Evolutionary conservation across 1,284 basidiomycete species (phyloP).

Genomic region (Omphalotus olearius): DNA sequence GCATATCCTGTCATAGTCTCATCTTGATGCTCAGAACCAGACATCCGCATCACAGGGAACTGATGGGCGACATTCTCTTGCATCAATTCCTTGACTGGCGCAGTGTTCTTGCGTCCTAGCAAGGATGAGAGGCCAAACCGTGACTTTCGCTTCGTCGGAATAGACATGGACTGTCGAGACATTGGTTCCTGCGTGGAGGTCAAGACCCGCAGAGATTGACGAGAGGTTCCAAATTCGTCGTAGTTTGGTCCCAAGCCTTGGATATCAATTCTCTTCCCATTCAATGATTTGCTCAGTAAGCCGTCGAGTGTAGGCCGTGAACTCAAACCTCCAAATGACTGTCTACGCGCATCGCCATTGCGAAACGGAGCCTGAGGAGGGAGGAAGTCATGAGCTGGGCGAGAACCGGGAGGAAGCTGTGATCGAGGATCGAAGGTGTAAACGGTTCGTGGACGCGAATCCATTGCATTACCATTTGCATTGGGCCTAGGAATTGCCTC

Average conservation of each 20-base stretch:
- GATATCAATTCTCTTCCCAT: constrained; percentile 19
- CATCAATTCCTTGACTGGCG: constrained; percentile 27
- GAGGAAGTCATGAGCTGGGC: constrained; percentile 43
- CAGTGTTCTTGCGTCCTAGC: constrained; percentile 56
- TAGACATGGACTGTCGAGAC: constrained; percentile 12
- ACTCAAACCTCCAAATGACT: constrained; percentile 68
- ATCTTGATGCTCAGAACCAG: constrained; percentile 42
- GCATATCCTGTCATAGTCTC: constrained; percentile 38
- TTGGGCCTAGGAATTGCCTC: constrained; percentile 37
- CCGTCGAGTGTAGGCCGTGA: constrained; percentile 45
- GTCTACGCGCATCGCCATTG: constrained; percentile 51
- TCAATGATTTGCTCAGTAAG: constrained; percentile 12
- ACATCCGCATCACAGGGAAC: constrained; percentile 40
- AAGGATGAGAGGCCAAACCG: constrained; percentile 62
- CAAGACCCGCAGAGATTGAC: constrained; percentile 44
- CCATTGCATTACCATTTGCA: constrained; percentile 24
- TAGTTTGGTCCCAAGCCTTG: constrained; percentile 36
- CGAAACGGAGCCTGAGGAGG: constrained; percentile 66
- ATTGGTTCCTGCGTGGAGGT: constrained; percentile 1
- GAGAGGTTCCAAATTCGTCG: constrained; percentile 66
- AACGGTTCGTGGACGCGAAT: constrained; percentile 57
- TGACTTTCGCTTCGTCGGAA: constrained; percentile 55
- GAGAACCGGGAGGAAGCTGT: constrained; percentile 35
- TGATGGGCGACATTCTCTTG: constrained; percentile 33
- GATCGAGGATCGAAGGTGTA: constrained; percentile 52